Evolutionary conservation across 2,329 filamentous ascomycete species (phyloP), one percentile per base, ranked within the genome.

Genomic region (Talaromyces marneffei): DNA sequence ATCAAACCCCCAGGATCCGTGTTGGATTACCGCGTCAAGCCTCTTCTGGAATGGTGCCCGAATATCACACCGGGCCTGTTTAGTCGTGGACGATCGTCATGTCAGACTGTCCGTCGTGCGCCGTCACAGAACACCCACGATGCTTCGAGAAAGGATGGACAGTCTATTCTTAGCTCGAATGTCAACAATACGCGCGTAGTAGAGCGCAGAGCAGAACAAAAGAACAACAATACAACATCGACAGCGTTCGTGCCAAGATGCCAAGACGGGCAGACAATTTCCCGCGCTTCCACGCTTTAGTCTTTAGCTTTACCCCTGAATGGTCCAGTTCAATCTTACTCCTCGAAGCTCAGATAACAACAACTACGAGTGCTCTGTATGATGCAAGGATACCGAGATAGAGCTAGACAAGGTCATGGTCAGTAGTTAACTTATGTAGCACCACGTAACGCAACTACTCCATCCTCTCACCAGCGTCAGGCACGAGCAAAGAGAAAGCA

Each of bases 241-340:
- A n/a, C n/a, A 23, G 20, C 4, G 23, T 18, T 27, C 46, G n/a
- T n/a, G 46, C 50, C 31, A 54, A 54, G 50, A 37, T 40, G 53
- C 53, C 53, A 55, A 55, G 52, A 2, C 52, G 33, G 52, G 4
- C 35, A 18, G 50, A 37, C 18, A 25, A 35, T 37, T 10, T 37
- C n/a, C 27, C 7, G 12, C 37, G 3, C 16, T 20, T 18, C 31
- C 14, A 12, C 6, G n/a, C 5, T 8, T n/a, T n/a, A n/a, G n/a
- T n/a, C n/a, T n/a, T n/a, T n/a, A n/a, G n/a, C n/a, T n/a, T 54
- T 56, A 42, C 53, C 53, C 53, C 53, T 56, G 53, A 56, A 40
- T 40, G 31, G 44, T 29, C 35, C n/a, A n/a, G n/a, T n/a, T n/a
- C n/a, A n/a, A n/a, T n/a, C n/a, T n/a, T n/a, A n/a, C n/a, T n/a